Conservation (phyloP, 176 grass and related monocot genomes). For the Secale cereale region DNA sequence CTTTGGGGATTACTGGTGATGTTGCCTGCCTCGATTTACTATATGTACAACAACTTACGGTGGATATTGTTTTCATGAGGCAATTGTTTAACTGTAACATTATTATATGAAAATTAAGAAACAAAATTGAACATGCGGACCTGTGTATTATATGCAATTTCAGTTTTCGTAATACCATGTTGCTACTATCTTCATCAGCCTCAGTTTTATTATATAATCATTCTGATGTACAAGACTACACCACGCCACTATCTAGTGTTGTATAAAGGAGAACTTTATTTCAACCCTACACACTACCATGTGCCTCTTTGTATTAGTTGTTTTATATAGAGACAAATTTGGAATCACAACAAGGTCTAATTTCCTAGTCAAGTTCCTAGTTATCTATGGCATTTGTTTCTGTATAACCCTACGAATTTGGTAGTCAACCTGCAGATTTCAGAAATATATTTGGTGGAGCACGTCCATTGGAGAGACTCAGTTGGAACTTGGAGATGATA, state of each 20-base stretch:
- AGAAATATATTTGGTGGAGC: neutral
- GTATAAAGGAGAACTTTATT: neutral
- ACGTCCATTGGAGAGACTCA: neutral
- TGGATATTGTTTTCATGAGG: neutral
- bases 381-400: neutral
- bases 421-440: neutral
- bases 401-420: neutral
- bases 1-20: conserved; percentile 60
- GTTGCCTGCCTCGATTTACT: neutral
- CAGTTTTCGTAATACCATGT: neutral
- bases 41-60: neutral
- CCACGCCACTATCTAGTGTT: neutral
- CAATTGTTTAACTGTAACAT: neutral
- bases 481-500: neutral
- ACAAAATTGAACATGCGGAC: neutral
- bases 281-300: neutral
- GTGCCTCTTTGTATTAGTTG: neutral
- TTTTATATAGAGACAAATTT: neutral
- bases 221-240: neutral
- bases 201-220: neutral
- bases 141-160: neutral
- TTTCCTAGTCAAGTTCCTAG: neutral
- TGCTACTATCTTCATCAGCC: neutral
- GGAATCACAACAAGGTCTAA: neutral
- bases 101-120: neutral